These are phyloP conservation scores for Cyberlindnera meyerae DNA, from an alignment of 805 yeast genomes.

Conservation along the genomic window DNA sequence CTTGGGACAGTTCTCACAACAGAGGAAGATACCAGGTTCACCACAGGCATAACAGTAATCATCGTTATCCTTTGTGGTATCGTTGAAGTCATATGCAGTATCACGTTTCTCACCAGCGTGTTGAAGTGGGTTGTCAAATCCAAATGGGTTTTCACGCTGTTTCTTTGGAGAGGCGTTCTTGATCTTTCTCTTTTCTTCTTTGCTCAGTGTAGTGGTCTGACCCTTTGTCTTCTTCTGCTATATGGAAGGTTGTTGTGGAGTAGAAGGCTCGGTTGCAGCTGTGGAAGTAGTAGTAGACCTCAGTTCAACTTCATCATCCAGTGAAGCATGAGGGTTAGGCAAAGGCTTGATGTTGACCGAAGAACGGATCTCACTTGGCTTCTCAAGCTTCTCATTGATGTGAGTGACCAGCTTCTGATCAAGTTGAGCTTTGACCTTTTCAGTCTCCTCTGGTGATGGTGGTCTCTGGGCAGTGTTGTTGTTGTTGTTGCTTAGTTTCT, in stretches of 20 bases:
- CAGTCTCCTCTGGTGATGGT: conserved; percentile 2
- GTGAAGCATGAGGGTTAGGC: too few relatives aligned
- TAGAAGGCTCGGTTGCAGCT: too few relatives aligned
- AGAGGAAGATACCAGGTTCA: conserved; percentile 79
- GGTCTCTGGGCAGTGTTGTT: conserved; percentile 4
- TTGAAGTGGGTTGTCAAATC: conserved; percentile 32
- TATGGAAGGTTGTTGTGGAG: background rate
- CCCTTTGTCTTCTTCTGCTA: conserved; percentile 13
- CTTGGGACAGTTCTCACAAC: conserved; percentile 91
- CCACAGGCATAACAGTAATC: conserved; percentile 93
- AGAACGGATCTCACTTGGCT: conserved; percentile 19
- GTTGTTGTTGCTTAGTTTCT: conserved; percentile 19
- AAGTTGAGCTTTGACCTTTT: conserved; percentile 14
- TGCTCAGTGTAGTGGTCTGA: conserved; percentile 7
- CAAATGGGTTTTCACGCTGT: conserved; percentile 39
- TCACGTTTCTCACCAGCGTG: conserved; percentile 31
- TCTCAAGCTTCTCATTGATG: conserved; percentile 18
- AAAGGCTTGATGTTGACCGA: conserved; percentile 3
- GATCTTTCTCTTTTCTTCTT: conserved; percentile 19
- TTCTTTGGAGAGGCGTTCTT: conserved; percentile 28
- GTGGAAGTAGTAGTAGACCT: too few relatives aligned
- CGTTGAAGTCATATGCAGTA: conserved; percentile 25
- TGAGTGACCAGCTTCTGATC: conserved; percentile 11
- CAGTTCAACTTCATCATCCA: too few relatives aligned
- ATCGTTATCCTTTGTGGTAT: conserved; percentile 51